A percentile compares a stretch with the other conserved stretches of the same genome.
Evolutionary conservation across 768 basidiomycete species (phyloP).

Genomic region (Psilocybe azurescens): DNA sequence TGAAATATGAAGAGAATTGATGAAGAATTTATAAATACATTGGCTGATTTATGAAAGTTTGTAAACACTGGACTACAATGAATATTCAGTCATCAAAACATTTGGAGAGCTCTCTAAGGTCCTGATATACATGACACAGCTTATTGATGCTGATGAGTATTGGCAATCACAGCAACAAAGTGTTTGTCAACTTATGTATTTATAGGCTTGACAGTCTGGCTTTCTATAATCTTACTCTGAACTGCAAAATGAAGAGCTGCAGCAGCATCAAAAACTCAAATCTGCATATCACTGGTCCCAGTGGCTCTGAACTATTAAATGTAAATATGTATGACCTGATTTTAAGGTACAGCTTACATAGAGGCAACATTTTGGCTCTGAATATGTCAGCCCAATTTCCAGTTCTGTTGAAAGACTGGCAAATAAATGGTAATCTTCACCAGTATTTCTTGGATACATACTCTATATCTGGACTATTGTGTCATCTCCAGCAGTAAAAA

Average conservation of each 20-base stretch:
- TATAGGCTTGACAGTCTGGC: too few species aligned
- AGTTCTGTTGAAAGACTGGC: slow-evolving; percentile 71
- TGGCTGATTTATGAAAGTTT: too few species aligned
- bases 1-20: too few species aligned
- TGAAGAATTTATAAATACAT: too few species aligned
- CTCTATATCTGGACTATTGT: slow-evolving; percentile 82
- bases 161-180: too few species aligned
- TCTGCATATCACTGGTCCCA: slow-evolving; percentile 76
- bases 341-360: slow-evolving; percentile 54
- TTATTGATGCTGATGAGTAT: too few species aligned
- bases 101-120: too few species aligned
- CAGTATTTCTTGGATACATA: slow-evolving; percentile 51
- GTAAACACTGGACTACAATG: too few species aligned
- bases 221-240: too few species aligned
- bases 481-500: slow-evolving; percentile 79
- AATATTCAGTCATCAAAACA: too few species aligned
- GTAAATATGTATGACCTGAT: background rate
- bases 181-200: too few species aligned
- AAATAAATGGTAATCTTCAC: slow-evolving; percentile 65
- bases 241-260: slow-evolving; percentile 35
- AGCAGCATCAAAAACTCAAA: slow-evolving; percentile 79
- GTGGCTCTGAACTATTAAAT: slow-evolving; percentile 53
- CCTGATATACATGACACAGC: too few species aligned
- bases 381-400: slow-evolving; percentile 89
- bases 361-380: slow-evolving; percentile 79